Percentiles rank a stretch among this genome's conserved stretches.
Conservation (phyloP, 306 rosid genomes). For the Quercus dentata region DNA sequence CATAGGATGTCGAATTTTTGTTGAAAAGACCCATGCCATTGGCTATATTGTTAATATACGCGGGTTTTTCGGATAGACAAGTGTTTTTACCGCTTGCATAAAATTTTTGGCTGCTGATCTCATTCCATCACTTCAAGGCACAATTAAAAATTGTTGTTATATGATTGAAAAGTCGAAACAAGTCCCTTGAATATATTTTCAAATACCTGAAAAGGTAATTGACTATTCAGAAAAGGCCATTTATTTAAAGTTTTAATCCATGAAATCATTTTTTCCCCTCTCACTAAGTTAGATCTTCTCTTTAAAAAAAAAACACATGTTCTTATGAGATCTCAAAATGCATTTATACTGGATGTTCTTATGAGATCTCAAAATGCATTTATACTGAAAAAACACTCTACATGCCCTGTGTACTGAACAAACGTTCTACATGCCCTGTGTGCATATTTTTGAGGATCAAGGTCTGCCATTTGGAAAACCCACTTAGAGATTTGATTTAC, state of each 20-base stretch:
- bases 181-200: background rate
- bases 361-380: no score
- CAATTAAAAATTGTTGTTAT: background rate
- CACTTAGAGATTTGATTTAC: background rate
- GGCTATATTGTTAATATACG: background rate
- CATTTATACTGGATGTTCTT: background rate
- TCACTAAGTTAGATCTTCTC: background rate
- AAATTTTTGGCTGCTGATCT: background rate
- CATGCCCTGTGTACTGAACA: no score
- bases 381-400: no score
- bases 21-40: background rate
- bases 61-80: background rate
- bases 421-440: background rate
- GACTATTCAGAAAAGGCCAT: background rate
- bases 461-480: background rate
- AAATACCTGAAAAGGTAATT: background rate
- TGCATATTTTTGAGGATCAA: background rate
- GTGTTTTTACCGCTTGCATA: background rate
- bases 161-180: background rate
- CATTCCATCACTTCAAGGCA: background rate
- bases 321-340: background rate
- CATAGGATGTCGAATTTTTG: background rate
- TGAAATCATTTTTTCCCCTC: background rate
- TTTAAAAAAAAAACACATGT: background rate
- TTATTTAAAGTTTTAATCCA: background rate